phyloP scores from a whole-genome alignment of 371 early-diverging fungal genomes.

The Mucor sp. region DNA sequence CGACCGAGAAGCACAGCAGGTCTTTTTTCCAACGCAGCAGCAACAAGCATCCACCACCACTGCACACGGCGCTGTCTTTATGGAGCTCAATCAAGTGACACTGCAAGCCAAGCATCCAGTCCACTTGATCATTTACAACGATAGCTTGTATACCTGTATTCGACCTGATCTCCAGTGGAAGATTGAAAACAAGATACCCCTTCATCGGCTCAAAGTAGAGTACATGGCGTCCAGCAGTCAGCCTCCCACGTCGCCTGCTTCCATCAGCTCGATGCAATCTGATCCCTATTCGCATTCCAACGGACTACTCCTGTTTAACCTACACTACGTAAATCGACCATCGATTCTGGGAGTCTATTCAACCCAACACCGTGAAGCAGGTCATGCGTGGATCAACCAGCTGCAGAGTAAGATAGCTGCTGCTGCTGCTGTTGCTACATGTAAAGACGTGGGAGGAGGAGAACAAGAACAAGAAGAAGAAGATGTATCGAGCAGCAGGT shows the following conservation, averaged over 20 bases:
- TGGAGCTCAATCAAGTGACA: constrained; percentile 19
- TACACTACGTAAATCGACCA: constrained; percentile 3
- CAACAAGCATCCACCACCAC: not conserved
- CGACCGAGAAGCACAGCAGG: constrained; percentile 26
- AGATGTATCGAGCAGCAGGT: constrained; percentile 3
- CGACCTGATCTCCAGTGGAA: constrained; percentile 14
- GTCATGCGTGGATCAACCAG: constrained; percentile 16
- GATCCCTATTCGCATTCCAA: constrained; percentile 8
- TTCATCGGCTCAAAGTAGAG: constrained; percentile 1
- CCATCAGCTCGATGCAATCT: constrained; percentile 1
- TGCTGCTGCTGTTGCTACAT: not conserved
- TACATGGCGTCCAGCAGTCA: not conserved
- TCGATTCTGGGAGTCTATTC: constrained; percentile 20
- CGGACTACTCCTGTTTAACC: constrained; percentile 16
- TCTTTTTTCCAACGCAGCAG: constrained; percentile 12
- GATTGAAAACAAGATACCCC: constrained; percentile 12
- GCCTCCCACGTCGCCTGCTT: not conserved
- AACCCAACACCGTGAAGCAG: constrained; percentile 10
- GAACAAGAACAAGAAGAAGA: no score
- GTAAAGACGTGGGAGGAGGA: no score
- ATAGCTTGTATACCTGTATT: constrained; percentile 5
- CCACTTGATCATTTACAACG: constrained; percentile 7
- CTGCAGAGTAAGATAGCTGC: not conserved
- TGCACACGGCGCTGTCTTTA: constrained; percentile 29
- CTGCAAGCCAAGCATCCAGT: constrained; percentile 24